Evolutionary conservation across 257 asterid species (phyloP), one percentile per base, ranked within the genome.

Genomic region (Leonotis leonurus): DNA sequence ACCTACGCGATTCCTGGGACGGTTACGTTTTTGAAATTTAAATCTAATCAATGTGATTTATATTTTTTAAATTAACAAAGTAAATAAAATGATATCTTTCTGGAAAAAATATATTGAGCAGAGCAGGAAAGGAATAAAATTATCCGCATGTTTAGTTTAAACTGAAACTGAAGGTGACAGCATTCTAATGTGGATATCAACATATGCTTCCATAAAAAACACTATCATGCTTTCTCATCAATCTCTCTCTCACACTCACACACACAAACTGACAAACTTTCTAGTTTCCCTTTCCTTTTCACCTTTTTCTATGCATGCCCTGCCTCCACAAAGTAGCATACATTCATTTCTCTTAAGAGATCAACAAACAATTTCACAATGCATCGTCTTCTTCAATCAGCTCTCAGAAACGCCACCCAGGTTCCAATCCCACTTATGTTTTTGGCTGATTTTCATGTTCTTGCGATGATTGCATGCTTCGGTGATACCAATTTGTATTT

Each of bases 381-480:
- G 75, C 75, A 68, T 69, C 89, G 91, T 64, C 81, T 85, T 17
- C 50, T 81, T 62, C 73, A 76, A 69, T 78, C 78, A 51, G 53
- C 77, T 55, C 76, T 79, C 63, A 73, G 78, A 77, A 74, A 67
- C 16, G 73, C 80, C 70, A 65, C 36, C 63, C 77, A 81, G 90
- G 93, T 84, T 46, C 43, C n/a, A 60, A 32, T 13, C 33, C 64
- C 64, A 49, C 68, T 65, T n/a, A n/a, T n/a, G n/a, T n/a, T n/a
- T n/a, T n/a, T n/a, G n/a, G n/a, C n/a, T n/a, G n/a, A n/a, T n/a
- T n/a, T n/a, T n/a, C 20, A 12, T 8, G 44, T 18, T 24, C 8
- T 21, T 21, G 50, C 22, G 12, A n/a, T 45, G 18, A 10, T 16
- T 26, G 61, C 76, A 39, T 39, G 66, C 52, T 51, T 71, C 44